Base-by-base conservation (phyloP, 2,329 filamentous ascomycete genomes). In the Penicillium sp. region DNA sequence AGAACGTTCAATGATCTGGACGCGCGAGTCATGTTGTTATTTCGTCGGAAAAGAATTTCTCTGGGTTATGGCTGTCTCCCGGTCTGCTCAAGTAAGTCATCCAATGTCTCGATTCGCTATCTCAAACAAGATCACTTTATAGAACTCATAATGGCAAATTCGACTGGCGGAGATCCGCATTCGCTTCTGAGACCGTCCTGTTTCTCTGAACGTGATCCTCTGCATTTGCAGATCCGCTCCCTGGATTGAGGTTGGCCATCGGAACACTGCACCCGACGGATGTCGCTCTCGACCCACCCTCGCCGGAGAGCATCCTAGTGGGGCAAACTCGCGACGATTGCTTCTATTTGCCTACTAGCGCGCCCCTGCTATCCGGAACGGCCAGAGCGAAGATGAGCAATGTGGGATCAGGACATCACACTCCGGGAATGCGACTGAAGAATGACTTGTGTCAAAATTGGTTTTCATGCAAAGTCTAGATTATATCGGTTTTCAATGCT, bases 191-290 rank as follows among this genome's bases (percentile, higher is more conserved):
- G 16, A 20, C 16, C 13, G 16, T 44, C 24, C 2, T 30, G 14
- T 31, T 16, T 44, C 41, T 16, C 25, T 2, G 30, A 20, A 13
- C n/a, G 2, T 11, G 22, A 20, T 18, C 6, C 33, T 35, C 31
- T 28, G 44, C 20, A 38, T 38, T 24, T 16, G 9, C 14, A 31
- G 30, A 28, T 38, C 22, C 22, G 10, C 44, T 38, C 30, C n/a
- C 14, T 16, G 22, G 30, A 4, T 10, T 25, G 22, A 27, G 40
- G 41, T 33, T 44, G 18, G 25, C 18, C 13, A 31, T 50, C 47
- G 47, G 47, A 50, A 44, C 5, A 50, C 25, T 50, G 47, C 47
- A 44, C 41, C 47, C 47, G 47, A 50, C 40, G 47, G 47, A 14
- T 43, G 41, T 31, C 27, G 27, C n/a, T 20, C 25, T 43, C 41